These are phyloP conservation scores for Cymbopogon flexuosus DNA, from an alignment of 202 grass and related monocot species.

Conservation along the genomic window DNA sequence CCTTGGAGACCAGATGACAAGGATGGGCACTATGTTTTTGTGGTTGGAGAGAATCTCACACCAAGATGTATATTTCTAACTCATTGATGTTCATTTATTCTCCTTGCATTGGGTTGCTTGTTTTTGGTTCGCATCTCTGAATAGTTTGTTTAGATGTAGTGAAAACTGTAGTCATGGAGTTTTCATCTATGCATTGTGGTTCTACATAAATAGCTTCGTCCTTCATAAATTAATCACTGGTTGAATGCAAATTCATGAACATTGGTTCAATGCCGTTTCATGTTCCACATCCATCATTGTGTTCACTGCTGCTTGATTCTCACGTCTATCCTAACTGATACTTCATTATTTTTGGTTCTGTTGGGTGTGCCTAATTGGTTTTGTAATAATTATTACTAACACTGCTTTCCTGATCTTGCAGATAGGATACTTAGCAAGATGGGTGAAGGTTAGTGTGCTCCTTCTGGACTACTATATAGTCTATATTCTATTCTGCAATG, in stretches of 20 bases:
- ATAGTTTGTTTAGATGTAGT: conserved; percentile 8
- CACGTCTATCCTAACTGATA: not conserved
- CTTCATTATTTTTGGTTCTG: not conserved
- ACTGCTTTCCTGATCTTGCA: conserved; percentile 46
- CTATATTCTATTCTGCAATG: conserved; percentile 7
- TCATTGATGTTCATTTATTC: conserved; percentile 10
- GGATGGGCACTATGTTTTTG: conserved; percentile 90
- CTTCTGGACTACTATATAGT: conserved; percentile 7
- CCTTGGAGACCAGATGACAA: conserved; percentile 92
- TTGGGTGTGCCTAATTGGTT: not conserved
- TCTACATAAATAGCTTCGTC: not conserved
- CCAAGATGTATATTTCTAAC: conserved; percentile 70
- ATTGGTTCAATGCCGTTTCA: not conserved
- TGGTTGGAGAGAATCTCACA: conserved; percentile 75
- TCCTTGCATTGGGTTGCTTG: not conserved
- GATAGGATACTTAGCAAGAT: conserved; percentile 99
- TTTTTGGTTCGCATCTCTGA: conserved; percentile 6
- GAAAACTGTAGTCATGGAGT: not conserved
- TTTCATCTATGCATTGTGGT: conserved; percentile 12
- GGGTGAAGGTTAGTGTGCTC: conserved; percentile 82
- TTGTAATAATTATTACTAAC: conserved; percentile 36
- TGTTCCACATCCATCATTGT: not conserved
- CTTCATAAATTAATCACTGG: not conserved
- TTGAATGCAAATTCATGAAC: not conserved
- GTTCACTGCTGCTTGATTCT: not conserved